Base-by-base conservation (phyloP, 129 eudicot species). In the Tanacetum coccineum region DNA sequence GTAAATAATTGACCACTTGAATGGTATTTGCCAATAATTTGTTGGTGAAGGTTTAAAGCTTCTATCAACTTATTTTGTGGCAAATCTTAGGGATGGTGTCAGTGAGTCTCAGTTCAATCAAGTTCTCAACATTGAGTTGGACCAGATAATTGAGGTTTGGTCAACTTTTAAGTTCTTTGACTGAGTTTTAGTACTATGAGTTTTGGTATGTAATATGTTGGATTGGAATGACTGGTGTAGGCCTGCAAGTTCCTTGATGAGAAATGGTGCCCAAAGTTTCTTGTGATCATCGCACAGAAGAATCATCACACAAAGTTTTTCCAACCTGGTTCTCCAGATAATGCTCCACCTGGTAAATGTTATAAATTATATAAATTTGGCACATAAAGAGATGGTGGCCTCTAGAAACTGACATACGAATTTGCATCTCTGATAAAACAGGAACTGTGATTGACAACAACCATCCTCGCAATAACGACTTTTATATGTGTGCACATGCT, bases 301-400 rank as follows among this genome's bases (percentile, higher is more conserved):
- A n/a, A n/a, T n/a, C n/a, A n/a, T n/a, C n/a, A 91, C 78, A 91
- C 97, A 4, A 91, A 88, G 59, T 87, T 91, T 64, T 85, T 91
- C 82, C 84, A 50, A 67, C 70, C 85, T 0, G 78, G 77, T 6
- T 76, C 84, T 57, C 85, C 88, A 1, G 96, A 87, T 17, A 87
- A 91, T 59, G 90, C 87, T 68, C 96, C 74, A 75, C 97, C 97
- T 20, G 97, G 97, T 91, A 42, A 61, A 40, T 32, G 3, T 4
- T 48, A n/a, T n/a, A n/a, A 20, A 52, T 26, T 46, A 28, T 26
- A 64, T 13, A 0, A 71, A 4, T 13, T 12, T 13, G 15, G 22
- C 14, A 3, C 20, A 4, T 17, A 8, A 36, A 1, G 28, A 20
- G 13, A 0, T 47, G 12, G 32, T 17, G 9, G 6, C 12, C 18